phyloP scores from a whole-genome alignment of 345 rosid species.

The Mercurialis annua region DNA sequence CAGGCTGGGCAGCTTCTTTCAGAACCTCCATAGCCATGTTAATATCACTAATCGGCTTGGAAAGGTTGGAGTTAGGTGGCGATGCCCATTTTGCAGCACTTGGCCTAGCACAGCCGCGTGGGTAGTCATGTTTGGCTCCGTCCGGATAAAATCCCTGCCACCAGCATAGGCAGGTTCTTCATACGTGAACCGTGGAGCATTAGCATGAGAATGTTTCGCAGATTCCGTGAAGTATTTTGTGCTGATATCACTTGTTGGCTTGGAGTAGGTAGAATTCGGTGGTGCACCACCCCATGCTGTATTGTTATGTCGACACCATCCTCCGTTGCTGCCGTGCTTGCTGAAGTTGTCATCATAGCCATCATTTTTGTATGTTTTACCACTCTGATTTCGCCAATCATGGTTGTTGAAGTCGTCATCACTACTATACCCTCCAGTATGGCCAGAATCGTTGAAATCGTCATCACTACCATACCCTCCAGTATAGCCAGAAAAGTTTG shows the following conservation, averaged over 20 bases:
- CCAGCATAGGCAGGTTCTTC: slow-evolving; percentile 13
- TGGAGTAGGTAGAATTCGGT: slow-evolving; percentile 16
- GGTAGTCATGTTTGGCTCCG: slow-evolving; percentile 22
- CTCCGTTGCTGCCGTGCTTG: slow-evolving; percentile 13
- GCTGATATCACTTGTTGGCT: slow-evolving; percentile 30
- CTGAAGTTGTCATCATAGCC: slow-evolving; percentile 13
- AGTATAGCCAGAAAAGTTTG: slow-evolving; percentile 6
- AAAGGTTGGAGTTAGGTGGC: slow-evolving; percentile 20
- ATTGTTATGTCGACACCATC: slow-evolving; percentile 26
- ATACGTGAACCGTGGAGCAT: slow-evolving; percentile 8
- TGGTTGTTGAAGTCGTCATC: slow-evolving; percentile 23
- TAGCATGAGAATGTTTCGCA: slow-evolving; percentile 19
- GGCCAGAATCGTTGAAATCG: too few species aligned
- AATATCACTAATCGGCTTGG: slow-evolving; percentile 33
- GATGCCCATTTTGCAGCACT: slow-evolving; percentile 19
- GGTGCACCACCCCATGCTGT: slow-evolving; percentile 18
- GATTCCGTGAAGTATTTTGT: slow-evolving; percentile 22
- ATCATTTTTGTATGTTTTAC: slow-evolving; percentile 7
- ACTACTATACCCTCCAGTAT: too few species aligned
- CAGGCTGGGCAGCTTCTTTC: slow-evolving; percentile 14
- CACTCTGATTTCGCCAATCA: slow-evolving; percentile 16
- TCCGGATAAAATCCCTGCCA: neutral
- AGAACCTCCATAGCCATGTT: slow-evolving; percentile 6
- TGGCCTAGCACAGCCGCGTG: slow-evolving; percentile 29
- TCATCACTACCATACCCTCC: slow-evolving; percentile 14